Evolutionary conservation across 352 stramenopile species (phyloP), one percentile per base, ranked within the genome.

Genomic region (Phytophthora multivora): DNA sequence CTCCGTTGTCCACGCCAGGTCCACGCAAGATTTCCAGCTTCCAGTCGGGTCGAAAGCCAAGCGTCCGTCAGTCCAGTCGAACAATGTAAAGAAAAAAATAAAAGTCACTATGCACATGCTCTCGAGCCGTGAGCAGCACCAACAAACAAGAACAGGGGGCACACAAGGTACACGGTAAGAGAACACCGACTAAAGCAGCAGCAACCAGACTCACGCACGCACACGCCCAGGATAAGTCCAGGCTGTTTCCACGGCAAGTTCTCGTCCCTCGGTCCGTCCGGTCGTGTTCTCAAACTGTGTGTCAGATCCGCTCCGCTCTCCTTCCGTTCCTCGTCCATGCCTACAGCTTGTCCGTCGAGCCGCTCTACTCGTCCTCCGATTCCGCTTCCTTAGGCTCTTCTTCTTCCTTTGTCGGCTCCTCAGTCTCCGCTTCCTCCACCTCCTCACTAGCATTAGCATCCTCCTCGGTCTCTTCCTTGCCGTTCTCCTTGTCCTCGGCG

Each of bases 141-240:
- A 71, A 69, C 47, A 72, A 76, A 74, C 55, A 74, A 73, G 50
- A 71, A 74, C 54, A 74, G 49, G 51, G 38, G 53, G 63, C 31
- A 71, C 50, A 77, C 63, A 75, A 69, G 67, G 59, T 45, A 74
- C 65, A 71, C 59, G 54, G 60, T 77, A 71, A 77, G 56, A 74
- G 65, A 63, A 67, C 61, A 73, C 60, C 59, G 63, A 63, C 54
- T 45, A 74, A 65, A 26, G 59, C 55, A 75, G 59, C 60, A 77
- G 41, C 55, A 74, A 66, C 69, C 69, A 72, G 66, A 74, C 65
- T 67, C 65, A 74, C 65, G 53, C 69, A 74, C 53, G 58, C 68
- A 63, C 68, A 69, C 59, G 53, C 63, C 46, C 40, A 43, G 19
- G 49, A 40, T 41, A 57, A 51, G 56, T 58, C 56, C 42, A 67